Conservation (phyloP, 371 early-diverging fungal species). For the Catenaria anguillulae region DNA sequence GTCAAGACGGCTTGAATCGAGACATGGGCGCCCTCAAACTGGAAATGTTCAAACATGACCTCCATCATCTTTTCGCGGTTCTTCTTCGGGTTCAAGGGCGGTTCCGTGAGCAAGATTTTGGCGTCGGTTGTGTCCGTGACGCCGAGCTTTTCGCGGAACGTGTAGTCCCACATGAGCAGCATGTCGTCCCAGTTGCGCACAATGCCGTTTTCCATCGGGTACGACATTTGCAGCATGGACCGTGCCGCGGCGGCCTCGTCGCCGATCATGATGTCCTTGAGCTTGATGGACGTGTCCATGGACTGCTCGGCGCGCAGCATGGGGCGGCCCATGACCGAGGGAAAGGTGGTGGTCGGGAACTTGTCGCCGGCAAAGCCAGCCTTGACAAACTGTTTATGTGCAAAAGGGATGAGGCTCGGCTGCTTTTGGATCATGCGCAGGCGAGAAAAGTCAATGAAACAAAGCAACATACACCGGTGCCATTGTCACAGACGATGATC, state of each 20-base stretch:
- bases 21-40: constrained; percentile 81
- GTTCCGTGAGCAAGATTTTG: constrained; percentile 89
- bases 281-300: constrained; percentile 23
- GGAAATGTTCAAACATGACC: constrained; percentile 90
- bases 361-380: constrained; percentile 91
- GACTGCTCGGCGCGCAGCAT: constrained; percentile 87
- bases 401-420: not conserved
- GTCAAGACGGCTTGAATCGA: constrained; percentile 96
- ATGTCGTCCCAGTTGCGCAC: constrained; percentile 96
- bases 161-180: constrained; percentile 94
- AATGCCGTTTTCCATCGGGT: constrained; percentile 98
- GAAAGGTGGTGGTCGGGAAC: constrained; percentile 89
- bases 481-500: constrained; percentile 3
- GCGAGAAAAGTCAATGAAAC: not conserved
- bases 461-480: not conserved
- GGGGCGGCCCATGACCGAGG: constrained; percentile 91
- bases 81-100: constrained; percentile 83
- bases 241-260: constrained; percentile 86
- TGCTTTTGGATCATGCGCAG: not conserved
- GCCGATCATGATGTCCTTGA: constrained; percentile 94
- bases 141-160: constrained; percentile 77
- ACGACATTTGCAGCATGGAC: constrained; percentile 79
- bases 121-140: constrained; percentile 63
- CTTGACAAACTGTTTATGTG: constrained; percentile 87
- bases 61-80: constrained; percentile 88